Evolutionary conservation across 768 basidiomycete genomes (phyloP), one percentile per base, ranked within the genome.

Genomic region (Phanerochaete carnosa): DNA sequence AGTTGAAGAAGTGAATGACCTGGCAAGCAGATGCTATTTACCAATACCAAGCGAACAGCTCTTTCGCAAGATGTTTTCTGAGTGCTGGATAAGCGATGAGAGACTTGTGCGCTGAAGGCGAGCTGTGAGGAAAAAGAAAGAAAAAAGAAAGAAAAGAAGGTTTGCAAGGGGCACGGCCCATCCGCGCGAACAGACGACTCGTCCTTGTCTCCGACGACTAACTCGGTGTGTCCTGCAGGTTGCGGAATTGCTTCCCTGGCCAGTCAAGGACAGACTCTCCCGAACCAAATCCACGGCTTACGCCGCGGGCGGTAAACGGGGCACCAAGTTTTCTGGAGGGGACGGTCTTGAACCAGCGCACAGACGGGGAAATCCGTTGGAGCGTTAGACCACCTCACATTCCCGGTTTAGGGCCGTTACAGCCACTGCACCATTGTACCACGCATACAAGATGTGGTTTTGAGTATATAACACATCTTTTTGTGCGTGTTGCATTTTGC

Each of bases 181-280:
- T 80, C 62, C 77, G 86, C 89, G 86, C 90, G 90, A 75, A 71
- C 90, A 88, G 90, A 88, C 82, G 87, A 85, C 85, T 69, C 82
- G 85, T 76, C 88, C 89, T 89, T 83, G 73, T 90, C 89, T 91
- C 89, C 88, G 79, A 88, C 86, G 90, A 92, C 89, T 89, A 91
- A 91, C 88, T 92, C 86, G 90, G 90, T 84, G 73, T 81, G 81
- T 79, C 84, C 89, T 82, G 88, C 83, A 81, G 85, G 83, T 86
- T 92, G 90, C 90, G 84, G 86, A 92, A 92, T 92, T 87, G 79
- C 90, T 92, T 92, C 86, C 89, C 90, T 92, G 86, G 87, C 83
- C 86, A 78, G 83, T 84, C 87, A 85, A 83, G 88, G 83, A 76
- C 86, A 75, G 69, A 88, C 92, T 92, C 92, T 88, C 88, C 90